Conservation (phyloP, 75 land plant genomes). For the Pinus albicaulis region DNA sequence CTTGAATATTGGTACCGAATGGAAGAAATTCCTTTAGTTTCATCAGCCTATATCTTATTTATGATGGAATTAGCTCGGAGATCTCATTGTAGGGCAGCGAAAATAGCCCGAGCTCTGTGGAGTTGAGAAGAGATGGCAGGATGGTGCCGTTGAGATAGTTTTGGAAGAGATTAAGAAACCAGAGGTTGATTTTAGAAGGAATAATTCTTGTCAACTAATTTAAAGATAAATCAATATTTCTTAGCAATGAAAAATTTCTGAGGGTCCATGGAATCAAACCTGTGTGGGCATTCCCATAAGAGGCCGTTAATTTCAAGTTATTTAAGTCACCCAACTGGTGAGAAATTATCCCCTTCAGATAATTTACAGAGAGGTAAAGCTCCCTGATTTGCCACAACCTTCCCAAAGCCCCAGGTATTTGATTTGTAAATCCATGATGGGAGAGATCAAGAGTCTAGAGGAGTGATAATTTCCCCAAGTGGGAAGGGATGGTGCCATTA, state of each 20-base stretch:
- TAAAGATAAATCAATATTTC: too few relatives aligned
- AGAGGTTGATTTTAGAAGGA: slow-evolving; percentile 40
- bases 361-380: slow-evolving; percentile 51
- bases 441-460: too few relatives aligned
- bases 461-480: slow-evolving; percentile 39
- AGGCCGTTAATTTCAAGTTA: too few relatives aligned
- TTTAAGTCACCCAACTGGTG: too few relatives aligned
- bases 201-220: slow-evolving; percentile 42
- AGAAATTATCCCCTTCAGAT: slow-evolving; percentile 56
- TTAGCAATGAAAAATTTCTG: slow-evolving; percentile 39
- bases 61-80: not conserved
- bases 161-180: slow-evolving; percentile 23
- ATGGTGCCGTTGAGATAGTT: not conserved
- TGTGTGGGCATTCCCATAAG: too few relatives aligned
- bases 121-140: not conserved
- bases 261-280: slow-evolving; percentile 58
- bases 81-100: not conserved
- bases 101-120: too few relatives aligned
- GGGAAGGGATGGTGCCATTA: slow-evolving; percentile 39
- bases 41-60: not conserved
- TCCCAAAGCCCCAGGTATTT: slow-evolving; percentile 40
- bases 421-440: slow-evolving; percentile 36
- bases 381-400: slow-evolving; percentile 20
- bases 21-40: not conserved
- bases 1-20: not conserved